Conservation (phyloP, 1,139 yeast species). For the Yamadazyma oceani region DNA sequence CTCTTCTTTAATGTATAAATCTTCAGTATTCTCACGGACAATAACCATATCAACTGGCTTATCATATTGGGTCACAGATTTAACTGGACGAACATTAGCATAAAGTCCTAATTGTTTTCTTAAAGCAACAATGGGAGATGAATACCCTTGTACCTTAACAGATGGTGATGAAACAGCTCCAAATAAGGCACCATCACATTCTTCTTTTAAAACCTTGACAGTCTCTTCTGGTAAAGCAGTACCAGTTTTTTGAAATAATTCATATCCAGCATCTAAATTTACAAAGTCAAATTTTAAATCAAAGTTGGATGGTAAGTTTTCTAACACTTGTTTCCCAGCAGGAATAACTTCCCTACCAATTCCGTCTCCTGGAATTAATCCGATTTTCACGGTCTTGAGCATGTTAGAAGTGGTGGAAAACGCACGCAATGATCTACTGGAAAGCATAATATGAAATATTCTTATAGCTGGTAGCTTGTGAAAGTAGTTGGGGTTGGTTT, state of each 20-base stretch:
- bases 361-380: slow-evolving; percentile 95
- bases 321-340: slow-evolving; percentile 83
- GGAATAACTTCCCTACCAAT: slow-evolving; percentile 98
- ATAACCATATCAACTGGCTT: slow-evolving; percentile 96
- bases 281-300: slow-evolving; percentile 84
- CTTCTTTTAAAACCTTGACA: slow-evolving; percentile 69
- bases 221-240: slow-evolving; percentile 94
- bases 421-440: slow-evolving; percentile 24
- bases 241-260: slow-evolving; percentile 88
- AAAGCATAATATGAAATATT: neutral
- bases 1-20: slow-evolving; percentile 92
- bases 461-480: no score
- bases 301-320: slow-evolving; percentile 71
- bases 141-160: slow-evolving; percentile 90
- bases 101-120: slow-evolving; percentile 92
- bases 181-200: slow-evolving; percentile 95
- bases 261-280: slow-evolving; percentile 90
- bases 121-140: slow-evolving; percentile 96
- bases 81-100: slow-evolving; percentile 97
- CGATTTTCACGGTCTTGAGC: slow-evolving; percentile 43
- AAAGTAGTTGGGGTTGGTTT: no score
- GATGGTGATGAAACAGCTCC: slow-evolving; percentile 98
- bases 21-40: slow-evolving; percentile 98
- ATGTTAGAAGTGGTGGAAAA: slow-evolving; percentile 35
- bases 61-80: slow-evolving; percentile 79